These are phyloP conservation scores for Dendrobium catenatum DNA, from an alignment of 106 monocot genomes.

Conservation along the genomic window DNA sequence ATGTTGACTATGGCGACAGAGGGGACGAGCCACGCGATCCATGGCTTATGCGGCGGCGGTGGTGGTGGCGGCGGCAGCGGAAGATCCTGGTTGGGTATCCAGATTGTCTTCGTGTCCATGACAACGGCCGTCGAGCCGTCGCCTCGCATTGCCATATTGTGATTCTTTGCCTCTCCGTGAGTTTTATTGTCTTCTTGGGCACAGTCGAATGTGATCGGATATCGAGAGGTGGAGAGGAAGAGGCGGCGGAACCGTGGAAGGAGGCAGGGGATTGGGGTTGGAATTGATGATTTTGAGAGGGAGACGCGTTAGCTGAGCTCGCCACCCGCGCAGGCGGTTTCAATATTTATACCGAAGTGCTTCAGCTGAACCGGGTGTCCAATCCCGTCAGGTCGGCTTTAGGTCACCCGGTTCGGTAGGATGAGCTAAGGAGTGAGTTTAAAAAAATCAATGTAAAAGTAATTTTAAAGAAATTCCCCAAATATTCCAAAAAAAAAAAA, in stretches of 20 bases:
- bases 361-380: not conserved
- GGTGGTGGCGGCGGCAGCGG: not conserved
- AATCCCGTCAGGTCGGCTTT: not conserved
- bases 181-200: not conserved
- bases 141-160: not conserved
- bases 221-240: not conserved
- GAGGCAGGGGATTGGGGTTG: not conserved
- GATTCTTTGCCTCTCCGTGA: not conserved
- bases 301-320: not conserved
- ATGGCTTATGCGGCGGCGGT: slow-evolving; percentile 6
- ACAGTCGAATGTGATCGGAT: not conserved
- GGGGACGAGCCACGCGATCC: slow-evolving; percentile 64
- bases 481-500: too few relatives aligned
- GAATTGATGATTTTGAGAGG: not conserved
- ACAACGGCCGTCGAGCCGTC: not conserved
- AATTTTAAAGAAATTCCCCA: too few relatives aligned
- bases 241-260: not conserved
- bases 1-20: slow-evolving; percentile 36
- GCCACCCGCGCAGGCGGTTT: not conserved
- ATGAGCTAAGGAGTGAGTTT: too few relatives aligned
- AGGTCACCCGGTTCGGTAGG: not conserved
- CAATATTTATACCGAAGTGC: not conserved
- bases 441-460: too few relatives aligned
- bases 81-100: not conserved
- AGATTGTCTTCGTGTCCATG: not conserved